A percentile compares a stretch with the other conserved stretches of the same genome.
phyloP scores from a whole-genome alignment of 2,329 filamentous ascomycete species.

The Clonostachys chloroleuca region DNA sequence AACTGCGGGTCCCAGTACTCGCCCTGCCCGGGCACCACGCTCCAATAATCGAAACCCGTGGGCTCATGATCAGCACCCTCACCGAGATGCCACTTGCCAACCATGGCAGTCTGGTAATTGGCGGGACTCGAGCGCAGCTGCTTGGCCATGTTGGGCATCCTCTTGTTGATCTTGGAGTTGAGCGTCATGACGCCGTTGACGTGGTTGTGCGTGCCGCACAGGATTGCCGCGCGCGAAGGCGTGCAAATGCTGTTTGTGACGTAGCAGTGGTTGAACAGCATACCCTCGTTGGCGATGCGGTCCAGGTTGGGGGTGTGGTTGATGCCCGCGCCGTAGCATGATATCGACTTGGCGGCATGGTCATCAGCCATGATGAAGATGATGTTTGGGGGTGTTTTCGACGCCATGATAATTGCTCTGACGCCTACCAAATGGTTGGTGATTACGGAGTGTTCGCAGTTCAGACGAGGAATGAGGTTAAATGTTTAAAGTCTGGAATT shows the following conservation, averaged over 20 bases:
- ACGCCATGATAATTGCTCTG: not conserved
- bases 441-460: too few relatives aligned
- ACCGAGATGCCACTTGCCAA: constrained; percentile 50
- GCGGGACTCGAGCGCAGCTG: constrained; percentile 28
- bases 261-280: constrained; percentile 48
- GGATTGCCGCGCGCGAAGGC: constrained; percentile 42
- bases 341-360: constrained; percentile 45
- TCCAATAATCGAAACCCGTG: constrained; percentile 46
- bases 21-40: constrained; percentile 44
- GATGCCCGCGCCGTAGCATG: constrained; percentile 42
- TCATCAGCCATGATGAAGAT: constrained; percentile 52
- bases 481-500: too few relatives aligned
- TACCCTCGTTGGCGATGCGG: constrained; percentile 40
- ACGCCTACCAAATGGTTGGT: too few relatives aligned
- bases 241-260: constrained; percentile 50
- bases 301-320: constrained; percentile 48
- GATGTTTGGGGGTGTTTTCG: constrained; percentile 11
- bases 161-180: constrained; percentile 41
- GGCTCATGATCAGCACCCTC: constrained; percentile 40
- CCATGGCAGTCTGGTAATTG: constrained; percentile 45
- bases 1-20: constrained; percentile 47
- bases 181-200: constrained; percentile 48
- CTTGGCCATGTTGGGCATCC: constrained; percentile 46
- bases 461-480: too few relatives aligned
- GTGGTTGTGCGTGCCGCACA: constrained; percentile 46